These are phyloP conservation scores for Biscogniauxia marginata DNA, from an alignment of 2,329 filamentous ascomycete genomes.

Conservation along the genomic window DNA sequence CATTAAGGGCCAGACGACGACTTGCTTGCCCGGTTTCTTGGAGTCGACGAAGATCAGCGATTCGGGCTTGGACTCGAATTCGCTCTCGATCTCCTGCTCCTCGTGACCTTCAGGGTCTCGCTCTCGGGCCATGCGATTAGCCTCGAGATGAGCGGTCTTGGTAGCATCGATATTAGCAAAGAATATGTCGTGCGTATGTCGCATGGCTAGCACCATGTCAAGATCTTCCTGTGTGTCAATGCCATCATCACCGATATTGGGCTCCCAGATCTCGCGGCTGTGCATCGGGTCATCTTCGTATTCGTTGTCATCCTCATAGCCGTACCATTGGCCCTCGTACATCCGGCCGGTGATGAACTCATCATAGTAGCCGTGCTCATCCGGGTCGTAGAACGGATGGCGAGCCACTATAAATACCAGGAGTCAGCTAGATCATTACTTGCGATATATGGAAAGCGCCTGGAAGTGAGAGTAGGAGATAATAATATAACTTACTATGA, in stretches of 20 bases:
- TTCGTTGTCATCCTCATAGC: conserved; percentile 12
- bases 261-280: conserved; percentile 14
- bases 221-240: conserved; percentile 20
- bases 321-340: conserved; percentile 8
- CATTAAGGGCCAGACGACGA: neutral
- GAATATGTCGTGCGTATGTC: conserved; percentile 2
- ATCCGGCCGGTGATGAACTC: conserved; percentile 5
- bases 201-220: conserved; percentile 11
- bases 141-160: neutral
- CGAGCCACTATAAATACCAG: neutral
- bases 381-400: neutral
- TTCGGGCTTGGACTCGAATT: neutral
- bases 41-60: neutral
- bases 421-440: neutral
- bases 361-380: neutral
- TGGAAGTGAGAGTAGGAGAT: neutral
- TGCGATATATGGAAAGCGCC: no score
- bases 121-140: neutral
- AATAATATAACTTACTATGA: neutral
- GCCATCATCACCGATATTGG: conserved; percentile 20
- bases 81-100: neutral
- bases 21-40: neutral
- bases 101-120: neutral
- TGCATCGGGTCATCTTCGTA: conserved; percentile 1
- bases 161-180: neutral